phyloP scores from a whole-genome alignment of 2,329 filamentous ascomycete species.

The Neofusicoccum sp. region DNA sequence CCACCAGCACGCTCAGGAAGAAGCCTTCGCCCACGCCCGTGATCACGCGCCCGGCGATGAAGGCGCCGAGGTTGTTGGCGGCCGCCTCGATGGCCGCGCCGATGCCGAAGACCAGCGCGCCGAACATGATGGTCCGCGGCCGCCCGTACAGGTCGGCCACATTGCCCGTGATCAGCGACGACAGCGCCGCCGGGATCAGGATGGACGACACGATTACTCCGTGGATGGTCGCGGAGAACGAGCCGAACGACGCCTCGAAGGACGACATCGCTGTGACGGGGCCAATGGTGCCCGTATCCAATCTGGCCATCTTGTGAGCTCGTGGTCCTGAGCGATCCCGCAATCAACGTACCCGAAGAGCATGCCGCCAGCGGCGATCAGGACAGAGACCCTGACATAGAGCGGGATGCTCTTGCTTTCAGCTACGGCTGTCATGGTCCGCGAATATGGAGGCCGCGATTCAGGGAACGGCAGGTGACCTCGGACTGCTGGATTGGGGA shows the following conservation, averaged over 20 bases:
- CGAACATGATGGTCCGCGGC: conserved; percentile 49
- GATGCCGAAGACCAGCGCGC: conserved; percentile 52
- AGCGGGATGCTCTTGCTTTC: not conserved
- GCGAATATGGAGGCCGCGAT: too few species aligned
- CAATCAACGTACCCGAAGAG: conserved; percentile 23
- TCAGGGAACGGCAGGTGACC: not conserved
- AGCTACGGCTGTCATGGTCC: not conserved
- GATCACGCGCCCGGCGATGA: conserved; percentile 55
- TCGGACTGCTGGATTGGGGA: not conserved
- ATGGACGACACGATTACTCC: conserved; percentile 61
- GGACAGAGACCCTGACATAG: conserved; percentile 24
- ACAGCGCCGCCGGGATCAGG: conserved; percentile 54
- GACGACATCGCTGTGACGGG: conserved; percentile 58
- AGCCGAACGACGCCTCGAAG: conserved; percentile 52
- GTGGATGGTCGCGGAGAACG: conserved; percentile 51
- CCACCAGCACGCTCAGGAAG: conserved; percentile 44
- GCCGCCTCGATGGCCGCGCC: conserved; percentile 45
- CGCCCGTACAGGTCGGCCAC: conserved; percentile 57
- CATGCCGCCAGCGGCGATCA: conserved; percentile 26
- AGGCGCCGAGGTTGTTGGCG: conserved; percentile 49
- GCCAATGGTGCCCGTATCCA: conserved; percentile 58
- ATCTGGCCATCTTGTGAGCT: conserved; percentile 11
- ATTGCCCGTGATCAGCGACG: conserved; percentile 57
- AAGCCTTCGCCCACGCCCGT: conserved; percentile 61
- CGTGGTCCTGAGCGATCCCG: not conserved